Conservation (phyloP, 306 rosid genomes). For the Myrica gale region DNA sequence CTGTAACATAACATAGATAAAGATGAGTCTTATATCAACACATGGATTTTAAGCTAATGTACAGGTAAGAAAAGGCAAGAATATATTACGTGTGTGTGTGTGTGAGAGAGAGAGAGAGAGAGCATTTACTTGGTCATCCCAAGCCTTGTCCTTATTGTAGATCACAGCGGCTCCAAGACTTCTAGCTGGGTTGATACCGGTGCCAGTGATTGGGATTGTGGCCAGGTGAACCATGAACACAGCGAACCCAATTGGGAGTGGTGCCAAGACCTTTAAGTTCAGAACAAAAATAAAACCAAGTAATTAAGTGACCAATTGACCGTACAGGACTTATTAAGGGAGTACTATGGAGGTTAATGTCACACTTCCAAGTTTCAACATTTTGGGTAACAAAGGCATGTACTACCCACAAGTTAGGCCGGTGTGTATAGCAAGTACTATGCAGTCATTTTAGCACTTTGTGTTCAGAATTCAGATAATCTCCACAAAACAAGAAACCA, state of each 20-base stretch:
- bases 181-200: constrained; percentile 95
- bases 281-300: neutral
- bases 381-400: no score
- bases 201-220: constrained; percentile 88
- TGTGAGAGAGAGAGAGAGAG: neutral
- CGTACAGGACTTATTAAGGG: neutral
- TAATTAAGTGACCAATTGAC: neutral
- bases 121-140: constrained; percentile 80
- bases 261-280: constrained; percentile 75
- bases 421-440: no score
- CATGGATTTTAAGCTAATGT: neutral
- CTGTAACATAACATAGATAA: constrained; percentile 33
- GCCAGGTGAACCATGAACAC: constrained; percentile 98
- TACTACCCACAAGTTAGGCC: no score
- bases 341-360: neutral
- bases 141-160: constrained; percentile 57
- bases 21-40: neutral
- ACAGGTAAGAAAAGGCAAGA: neutral
- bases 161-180: constrained; percentile 95
- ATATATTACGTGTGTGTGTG: no score
- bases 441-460: no score
- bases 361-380: no score
- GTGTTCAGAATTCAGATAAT: no score
- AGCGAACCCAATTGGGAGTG: constrained; percentile 93
- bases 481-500: no score